phyloP scores from a whole-genome alignment of 2,329 filamentous ascomycete genomes.

The Aotearoamyces nothofagi region DNA sequence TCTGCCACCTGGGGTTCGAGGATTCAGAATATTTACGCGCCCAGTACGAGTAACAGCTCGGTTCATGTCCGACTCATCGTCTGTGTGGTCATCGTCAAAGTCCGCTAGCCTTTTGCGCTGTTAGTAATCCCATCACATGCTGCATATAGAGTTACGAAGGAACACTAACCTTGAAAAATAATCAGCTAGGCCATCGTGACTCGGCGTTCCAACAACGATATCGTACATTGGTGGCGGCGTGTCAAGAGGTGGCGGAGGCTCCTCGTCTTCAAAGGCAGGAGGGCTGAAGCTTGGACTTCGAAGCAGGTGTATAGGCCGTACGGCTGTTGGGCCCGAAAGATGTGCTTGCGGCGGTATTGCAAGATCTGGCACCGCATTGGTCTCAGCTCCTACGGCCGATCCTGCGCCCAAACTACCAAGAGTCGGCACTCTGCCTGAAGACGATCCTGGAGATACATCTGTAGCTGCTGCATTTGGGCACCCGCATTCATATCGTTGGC shows the following conservation, averaged over 20 bases:
- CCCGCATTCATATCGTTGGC: constrained; percentile 35
- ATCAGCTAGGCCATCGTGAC: constrained; percentile 44
- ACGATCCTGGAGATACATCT: constrained; percentile 18
- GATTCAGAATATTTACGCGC: constrained; percentile 19
- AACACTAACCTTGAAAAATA: constrained; percentile 49
- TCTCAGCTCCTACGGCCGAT: constrained; percentile 6
- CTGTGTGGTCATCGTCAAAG: constrained; percentile 13
- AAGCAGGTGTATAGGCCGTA: constrained; percentile 52
- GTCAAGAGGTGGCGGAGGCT: constrained; percentile 50
- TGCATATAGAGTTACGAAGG: not conserved
- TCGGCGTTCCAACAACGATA: constrained; percentile 37
- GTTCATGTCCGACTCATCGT: constrained; percentile 14
- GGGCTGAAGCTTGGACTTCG: constrained; percentile 56
- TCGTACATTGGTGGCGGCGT: constrained; percentile 59
- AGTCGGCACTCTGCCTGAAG: constrained; percentile 28
- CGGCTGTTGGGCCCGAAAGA: constrained; percentile 14
- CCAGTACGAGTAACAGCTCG: constrained; percentile 11
- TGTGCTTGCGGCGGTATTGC: constrained; percentile 32
- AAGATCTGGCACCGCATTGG: constrained; percentile 17
- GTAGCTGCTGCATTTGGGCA: constrained; percentile 41
- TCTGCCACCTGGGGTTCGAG: constrained; percentile 18
- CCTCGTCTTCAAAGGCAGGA: constrained; percentile 53
- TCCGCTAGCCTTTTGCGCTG: constrained; percentile 10
- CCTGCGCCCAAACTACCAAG: constrained; percentile 22
- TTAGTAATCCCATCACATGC: constrained; percentile 4